Conservation (phyloP, 192 early-diverging fungal genomes). For the Mortierella hygrophila region DNA sequence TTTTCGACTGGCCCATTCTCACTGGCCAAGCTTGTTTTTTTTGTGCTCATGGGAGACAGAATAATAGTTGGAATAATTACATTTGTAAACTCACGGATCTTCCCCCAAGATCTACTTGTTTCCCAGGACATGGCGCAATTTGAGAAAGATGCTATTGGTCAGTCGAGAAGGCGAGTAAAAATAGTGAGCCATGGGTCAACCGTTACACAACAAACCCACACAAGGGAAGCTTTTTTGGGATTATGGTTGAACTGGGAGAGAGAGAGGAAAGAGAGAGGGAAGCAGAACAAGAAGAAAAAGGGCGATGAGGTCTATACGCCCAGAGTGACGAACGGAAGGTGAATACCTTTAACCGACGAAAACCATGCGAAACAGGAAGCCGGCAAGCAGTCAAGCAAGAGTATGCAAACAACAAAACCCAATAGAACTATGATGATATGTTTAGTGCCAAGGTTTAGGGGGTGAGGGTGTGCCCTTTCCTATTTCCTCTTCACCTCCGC, state of each 20-base stretch:
- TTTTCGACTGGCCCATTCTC: too few species aligned
- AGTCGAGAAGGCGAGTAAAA: not conserved
- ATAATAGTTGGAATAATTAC: not conserved
- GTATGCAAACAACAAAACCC: not conserved
- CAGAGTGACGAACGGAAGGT: not conserved
- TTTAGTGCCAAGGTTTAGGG: not conserved
- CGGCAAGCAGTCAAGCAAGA: not conserved
- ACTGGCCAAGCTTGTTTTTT: not conserved
- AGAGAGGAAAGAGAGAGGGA: not conserved
- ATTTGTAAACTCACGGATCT: not conserved
- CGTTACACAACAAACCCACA: not conserved
- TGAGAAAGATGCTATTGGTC: not conserved
- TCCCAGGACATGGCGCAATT: constrained; percentile 10
- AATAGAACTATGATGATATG: not conserved
- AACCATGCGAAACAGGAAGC: too few species aligned
- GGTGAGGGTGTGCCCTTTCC: not conserved
- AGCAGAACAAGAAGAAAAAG: constrained; percentile 2
- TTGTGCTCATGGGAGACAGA: not conserved
- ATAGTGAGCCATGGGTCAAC: not conserved
- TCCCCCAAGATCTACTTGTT: not conserved
- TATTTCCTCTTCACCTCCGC: too few species aligned
- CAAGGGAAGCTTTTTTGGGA: not conserved
- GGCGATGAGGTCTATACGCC: not conserved
- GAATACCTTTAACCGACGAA: too few species aligned
- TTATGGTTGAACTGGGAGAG: not conserved